Conservation (phyloP, 495 filamentous ascomycete species). For the Lophiotrema nucula region DNA sequence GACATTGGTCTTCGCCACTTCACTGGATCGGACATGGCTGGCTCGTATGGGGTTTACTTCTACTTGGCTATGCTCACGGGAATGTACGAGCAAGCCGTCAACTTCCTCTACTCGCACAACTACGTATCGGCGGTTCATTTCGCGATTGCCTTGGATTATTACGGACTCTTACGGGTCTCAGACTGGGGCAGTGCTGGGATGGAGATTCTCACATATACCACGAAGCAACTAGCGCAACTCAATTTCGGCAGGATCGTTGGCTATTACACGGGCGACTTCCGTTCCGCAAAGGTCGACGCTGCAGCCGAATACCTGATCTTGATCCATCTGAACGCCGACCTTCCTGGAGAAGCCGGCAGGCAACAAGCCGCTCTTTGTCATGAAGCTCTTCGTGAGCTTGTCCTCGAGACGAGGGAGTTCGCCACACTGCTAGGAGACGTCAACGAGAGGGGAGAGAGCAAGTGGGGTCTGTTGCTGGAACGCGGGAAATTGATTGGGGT, state of each 20-base stretch:
- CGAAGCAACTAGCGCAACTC: constrained; percentile 80
- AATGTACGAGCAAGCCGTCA: constrained; percentile 92
- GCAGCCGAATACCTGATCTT: constrained; percentile 92
- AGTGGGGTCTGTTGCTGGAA: constrained; percentile 83
- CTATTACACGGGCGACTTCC: constrained; percentile 93
- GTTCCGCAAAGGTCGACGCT: constrained; percentile 77
- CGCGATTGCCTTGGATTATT: constrained; percentile 83
- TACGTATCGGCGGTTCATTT: constrained; percentile 95
- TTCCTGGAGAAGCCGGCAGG: constrained; percentile 68
- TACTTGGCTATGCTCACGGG: constrained; percentile 85
- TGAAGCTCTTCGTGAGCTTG: constrained; percentile 90
- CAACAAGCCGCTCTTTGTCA: constrained; percentile 82
- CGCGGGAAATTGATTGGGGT: constrained; percentile 82
- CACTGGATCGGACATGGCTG: constrained; percentile 61
- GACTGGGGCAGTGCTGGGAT: constrained; percentile 66
- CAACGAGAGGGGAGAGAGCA: constrained; percentile 71
- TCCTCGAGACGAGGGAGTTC: constrained; percentile 91
- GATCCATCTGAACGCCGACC: constrained; percentile 88
- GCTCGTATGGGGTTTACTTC: constrained; percentile 86
- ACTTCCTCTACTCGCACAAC: constrained; percentile 82
- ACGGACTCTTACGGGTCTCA: constrained; percentile 83
- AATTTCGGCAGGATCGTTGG: constrained; percentile 92
- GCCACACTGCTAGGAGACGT: constrained; percentile 92
- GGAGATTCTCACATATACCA: constrained; percentile 70
- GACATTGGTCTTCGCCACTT: constrained; percentile 92